phyloP scores from a whole-genome alignment of 1,284 basidiomycete genomes.

The Pulchroboletus neoregius region DNA sequence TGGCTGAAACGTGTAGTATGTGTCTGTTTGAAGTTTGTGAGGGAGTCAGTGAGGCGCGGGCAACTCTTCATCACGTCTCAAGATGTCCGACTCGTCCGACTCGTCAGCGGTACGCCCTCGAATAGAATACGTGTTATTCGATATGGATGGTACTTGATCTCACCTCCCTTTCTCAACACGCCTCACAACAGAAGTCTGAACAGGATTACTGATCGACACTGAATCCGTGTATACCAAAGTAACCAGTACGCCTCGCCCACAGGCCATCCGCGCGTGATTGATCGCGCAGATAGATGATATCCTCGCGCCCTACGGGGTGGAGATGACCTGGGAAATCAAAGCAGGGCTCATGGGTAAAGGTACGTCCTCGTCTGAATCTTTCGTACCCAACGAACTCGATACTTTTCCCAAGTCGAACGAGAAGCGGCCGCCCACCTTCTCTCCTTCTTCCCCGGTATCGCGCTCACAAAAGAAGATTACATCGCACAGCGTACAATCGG shows the following conservation, averaged over 20 bases:
- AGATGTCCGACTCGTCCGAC: constrained; percentile 10
- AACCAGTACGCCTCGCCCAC: constrained; percentile 52
- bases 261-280: constrained; percentile 1
- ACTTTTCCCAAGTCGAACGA: constrained; percentile 50
- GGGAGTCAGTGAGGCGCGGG: too few relatives aligned
- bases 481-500: constrained; percentile 48
- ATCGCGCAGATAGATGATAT: constrained; percentile 46
- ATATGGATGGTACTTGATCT: constrained; percentile 63
- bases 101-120: constrained; percentile 16
- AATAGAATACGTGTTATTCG: constrained; percentile 74
- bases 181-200: neutral
- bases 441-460: constrained; percentile 68
- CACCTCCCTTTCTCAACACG: neutral
- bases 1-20: too few relatives aligned
- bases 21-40: too few relatives aligned
- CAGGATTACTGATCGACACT: constrained; percentile 64
- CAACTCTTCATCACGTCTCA: neutral
- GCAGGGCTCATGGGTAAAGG: constrained; percentile 81
- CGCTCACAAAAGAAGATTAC: constrained; percentile 58
- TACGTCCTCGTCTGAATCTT: constrained; percentile 32
- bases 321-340: constrained; percentile 83
- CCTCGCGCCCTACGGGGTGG: constrained; percentile 63
- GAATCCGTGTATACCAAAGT: constrained; percentile 72
- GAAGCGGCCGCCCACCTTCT: constrained; percentile 63
- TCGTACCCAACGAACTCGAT: neutral